Evolutionary conservation across 2,329 filamentous ascomycete genomes (phyloP), one percentile per base, ranked within the genome.

Genomic region (Sclerotinia minor): DNA sequence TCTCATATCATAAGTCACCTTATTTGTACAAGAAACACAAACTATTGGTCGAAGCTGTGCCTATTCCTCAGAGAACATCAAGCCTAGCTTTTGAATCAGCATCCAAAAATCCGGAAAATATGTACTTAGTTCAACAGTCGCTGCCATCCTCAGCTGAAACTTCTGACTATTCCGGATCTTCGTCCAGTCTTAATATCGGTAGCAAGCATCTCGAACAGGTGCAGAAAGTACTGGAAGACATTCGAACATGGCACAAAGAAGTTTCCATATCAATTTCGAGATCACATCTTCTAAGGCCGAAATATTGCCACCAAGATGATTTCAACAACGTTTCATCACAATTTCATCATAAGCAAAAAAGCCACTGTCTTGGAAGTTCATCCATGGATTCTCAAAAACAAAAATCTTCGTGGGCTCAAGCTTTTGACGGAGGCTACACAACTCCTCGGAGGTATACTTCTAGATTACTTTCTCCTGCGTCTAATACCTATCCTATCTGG

Each of bases 171-270:
- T 44, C 49, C 6, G 35, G 21, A 21, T 52, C 41, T 35, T 63
- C 47, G 19, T 49, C 47, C 41, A 67, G 24, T 53, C 38, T 67
- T 29, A 29, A 35, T 5, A 26, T 45, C 24, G 24, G 49, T 63
- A 17, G 26, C 35, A 67, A 54, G 35, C 58, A 61, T 67, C 55
- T 60, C 5, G 65, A 67, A 21, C 49, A 63, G 44, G 65, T 67
- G 45, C 58, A 67, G 26, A 67, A 63, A 67, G 35, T 67, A 44
- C 35, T 67, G 38, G 65, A 67, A 47, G 65, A 67, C 41, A 32
- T 67, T 11, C 47, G 47, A 52, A 44, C 21, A 5, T 67, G 65
- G 65, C 58, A 67, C 32, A 45, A 44, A 11, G 55, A 67, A 29
- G 65, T 67, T 35, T 67, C 55, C n/a, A 45, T 41, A 13, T 67